Base-by-base conservation (phyloP, 768 basidiomycete genomes). In the Dendrothele bispora region DNA sequence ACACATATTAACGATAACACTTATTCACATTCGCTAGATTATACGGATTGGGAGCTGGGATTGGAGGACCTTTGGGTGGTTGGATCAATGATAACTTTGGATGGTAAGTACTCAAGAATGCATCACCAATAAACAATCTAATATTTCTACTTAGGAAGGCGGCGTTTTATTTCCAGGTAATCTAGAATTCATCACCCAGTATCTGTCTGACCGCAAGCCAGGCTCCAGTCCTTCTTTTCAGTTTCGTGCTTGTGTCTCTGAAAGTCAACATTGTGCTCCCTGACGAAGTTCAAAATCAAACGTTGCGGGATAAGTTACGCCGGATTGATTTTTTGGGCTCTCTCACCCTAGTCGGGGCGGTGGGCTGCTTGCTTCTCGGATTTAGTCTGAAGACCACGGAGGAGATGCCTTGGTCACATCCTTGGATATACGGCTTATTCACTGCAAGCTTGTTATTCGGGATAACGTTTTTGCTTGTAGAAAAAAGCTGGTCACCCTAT, bases 251-350 rank as follows among this genome's bases (percentile, higher is more conserved):
- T 48, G 86, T 95, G 41, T 76, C 75, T 11, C 71, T 79, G 51
- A 91, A 92, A 68, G 84, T 94, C 52, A 83, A 89, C 59, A 88
- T 95, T 50, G 70, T 71, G 53, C 72, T 93, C 18, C 82, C 91
- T n/a, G 71, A 77, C 51, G 79, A 83, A 45, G 67, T 88, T 39
- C 74, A 81, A 63, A 75, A 73, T 56, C 82, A 82, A 64, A 66
- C 73, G 36, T 57, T 81, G 18, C 71, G 69, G 41, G 78, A 84
- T 37, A 91, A 87, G 65, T 65, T 92, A 37, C 73, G 77, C 42
- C 85, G 90, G 21, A 87, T 97, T 58, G 94, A 98, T 69, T 86
- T 84, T 59, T 67, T 89, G 46, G 94, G 94, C 11, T 89, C 87
- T 17, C 63, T 88, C 43, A 91, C 91, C 1, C 79, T 98, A 21